These are phyloP conservation scores for Kockovaella imperatae DNA, from an alignment of 768 basidiomycete genomes.

Conservation along the genomic window DNA sequence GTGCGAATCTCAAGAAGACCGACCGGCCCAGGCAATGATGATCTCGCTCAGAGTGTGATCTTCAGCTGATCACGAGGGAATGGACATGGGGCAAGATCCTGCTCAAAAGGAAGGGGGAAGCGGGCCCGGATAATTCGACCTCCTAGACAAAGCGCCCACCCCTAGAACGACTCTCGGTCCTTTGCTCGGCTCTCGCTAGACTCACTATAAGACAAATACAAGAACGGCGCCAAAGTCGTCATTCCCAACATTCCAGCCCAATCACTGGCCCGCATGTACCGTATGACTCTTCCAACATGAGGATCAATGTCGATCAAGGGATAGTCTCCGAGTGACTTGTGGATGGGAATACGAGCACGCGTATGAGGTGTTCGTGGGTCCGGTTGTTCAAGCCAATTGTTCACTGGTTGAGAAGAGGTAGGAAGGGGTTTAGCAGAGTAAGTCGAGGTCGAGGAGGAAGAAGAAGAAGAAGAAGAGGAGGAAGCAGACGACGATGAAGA, in stretches of 20 bases:
- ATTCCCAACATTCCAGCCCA: slow-evolving; percentile 73
- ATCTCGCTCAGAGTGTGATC: background rate
- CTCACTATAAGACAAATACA: slow-evolving; percentile 74
- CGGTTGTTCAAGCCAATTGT: background rate
- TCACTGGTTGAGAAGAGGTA: background rate
- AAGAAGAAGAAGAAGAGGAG: background rate
- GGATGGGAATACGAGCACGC: background rate
- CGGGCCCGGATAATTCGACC: slow-evolving; percentile 4
- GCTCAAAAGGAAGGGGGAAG: background rate
- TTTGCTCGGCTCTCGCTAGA: slow-evolving; percentile 7
- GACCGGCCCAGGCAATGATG: background rate
- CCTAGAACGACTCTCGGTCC: background rate
- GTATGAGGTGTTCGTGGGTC: background rate
- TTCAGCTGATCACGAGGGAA: background rate
- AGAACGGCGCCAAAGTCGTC: slow-evolving; percentile 73
- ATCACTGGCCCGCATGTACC: slow-evolving; percentile 82
- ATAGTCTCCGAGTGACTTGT: slow-evolving; percentile 46
- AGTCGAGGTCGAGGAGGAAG: background rate
- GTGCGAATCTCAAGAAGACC: background rate
- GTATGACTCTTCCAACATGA: slow-evolving; percentile 72
- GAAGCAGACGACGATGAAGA: background rate
- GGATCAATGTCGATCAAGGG: slow-evolving; percentile 94
- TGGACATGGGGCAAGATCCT: background rate
- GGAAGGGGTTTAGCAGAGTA: background rate
- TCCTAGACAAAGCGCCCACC: slow-evolving; percentile 2